phyloP scores from a whole-genome alignment of 345 rosid genomes.

The Populus simonii region DNA sequence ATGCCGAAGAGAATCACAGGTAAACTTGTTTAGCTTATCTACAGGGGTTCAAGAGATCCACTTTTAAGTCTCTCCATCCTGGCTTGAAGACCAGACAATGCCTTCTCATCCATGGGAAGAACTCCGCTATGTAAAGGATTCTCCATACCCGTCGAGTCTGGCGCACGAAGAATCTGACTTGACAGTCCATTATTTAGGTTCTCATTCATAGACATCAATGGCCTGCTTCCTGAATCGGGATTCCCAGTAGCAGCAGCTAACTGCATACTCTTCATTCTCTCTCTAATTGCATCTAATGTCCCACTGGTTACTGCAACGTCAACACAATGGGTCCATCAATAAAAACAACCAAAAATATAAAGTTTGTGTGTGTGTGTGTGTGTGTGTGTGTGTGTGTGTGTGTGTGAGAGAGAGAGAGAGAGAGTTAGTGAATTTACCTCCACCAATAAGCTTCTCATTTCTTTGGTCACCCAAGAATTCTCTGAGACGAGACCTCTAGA shows the following conservation, averaged over 20 bases:
- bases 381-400: too few relatives aligned
- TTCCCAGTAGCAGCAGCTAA: conserved; percentile 69
- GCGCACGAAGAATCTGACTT: conserved; percentile 31
- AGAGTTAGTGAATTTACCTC: conserved; percentile 37
- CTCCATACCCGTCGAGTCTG: conserved; percentile 39
- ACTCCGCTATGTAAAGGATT: conserved; percentile 50
- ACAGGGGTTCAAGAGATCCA: conserved; percentile 72
- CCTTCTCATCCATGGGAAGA: conserved; percentile 97
- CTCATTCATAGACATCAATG: conserved; percentile 49
- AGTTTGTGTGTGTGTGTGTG: too few relatives aligned
- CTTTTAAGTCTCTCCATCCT: conserved; percentile 99
- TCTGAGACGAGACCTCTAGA: conserved; percentile 41
- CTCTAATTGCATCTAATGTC: conserved; percentile 91
- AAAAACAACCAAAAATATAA: background rate
- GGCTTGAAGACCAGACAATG: conserved; percentile 93
- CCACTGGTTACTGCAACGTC: conserved; percentile 58
- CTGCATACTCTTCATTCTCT: conserved; percentile 98
- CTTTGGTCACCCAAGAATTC: conserved; percentile 46
- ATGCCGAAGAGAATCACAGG: background rate
- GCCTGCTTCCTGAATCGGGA: conserved; percentile 54
- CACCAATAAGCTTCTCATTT: conserved; percentile 49
- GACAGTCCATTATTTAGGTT: conserved; percentile 41
- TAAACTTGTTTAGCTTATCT: conserved; percentile 19
- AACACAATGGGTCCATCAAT: background rate
- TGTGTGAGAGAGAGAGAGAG: background rate